phyloP scores from a whole-genome alignment of 306 rosid species.

The Dryas alaskensis region DNA sequence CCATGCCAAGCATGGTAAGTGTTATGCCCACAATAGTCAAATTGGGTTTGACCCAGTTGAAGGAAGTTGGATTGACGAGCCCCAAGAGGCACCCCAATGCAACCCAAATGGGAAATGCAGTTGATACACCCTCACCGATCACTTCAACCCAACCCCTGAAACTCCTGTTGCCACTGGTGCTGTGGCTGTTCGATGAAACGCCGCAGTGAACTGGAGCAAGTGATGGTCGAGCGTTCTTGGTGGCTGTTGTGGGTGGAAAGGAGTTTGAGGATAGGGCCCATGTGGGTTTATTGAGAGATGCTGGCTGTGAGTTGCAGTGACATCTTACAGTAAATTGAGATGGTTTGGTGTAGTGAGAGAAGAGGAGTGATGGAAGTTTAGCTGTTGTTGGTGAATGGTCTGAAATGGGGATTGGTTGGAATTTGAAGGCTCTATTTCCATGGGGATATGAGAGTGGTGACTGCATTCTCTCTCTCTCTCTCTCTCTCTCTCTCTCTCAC shows the following conservation, averaged over 20 bases:
- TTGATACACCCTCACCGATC: constrained; percentile 51
- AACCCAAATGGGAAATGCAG: constrained; percentile 82
- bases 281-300: not conserved
- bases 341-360: not conserved
- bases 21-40: constrained; percentile 55
- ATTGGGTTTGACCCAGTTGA: constrained; percentile 69
- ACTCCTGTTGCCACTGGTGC: constrained; percentile 29
- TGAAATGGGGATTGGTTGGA: constrained; percentile 24
- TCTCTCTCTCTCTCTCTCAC: too few relatives aligned
- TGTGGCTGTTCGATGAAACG: constrained; percentile 49
- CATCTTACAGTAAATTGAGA: constrained; percentile 6
- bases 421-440: constrained; percentile 23
- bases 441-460: constrained; percentile 32
- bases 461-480: constrained; percentile 32
- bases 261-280: not conserved
- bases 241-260: not conserved
- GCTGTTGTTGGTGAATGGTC: not conserved
- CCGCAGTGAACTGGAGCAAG: constrained; percentile 45
- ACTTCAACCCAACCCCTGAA: constrained; percentile 57
- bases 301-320: constrained; percentile 16
- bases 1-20: constrained; percentile 82
- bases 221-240: not conserved
- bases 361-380: not conserved
- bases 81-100: constrained; percentile 70
- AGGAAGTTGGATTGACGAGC: constrained; percentile 46